These are phyloP conservation scores for Skeletonema costatum DNA, from an alignment of 108 stramenopile species.

Conservation along the genomic window DNA sequence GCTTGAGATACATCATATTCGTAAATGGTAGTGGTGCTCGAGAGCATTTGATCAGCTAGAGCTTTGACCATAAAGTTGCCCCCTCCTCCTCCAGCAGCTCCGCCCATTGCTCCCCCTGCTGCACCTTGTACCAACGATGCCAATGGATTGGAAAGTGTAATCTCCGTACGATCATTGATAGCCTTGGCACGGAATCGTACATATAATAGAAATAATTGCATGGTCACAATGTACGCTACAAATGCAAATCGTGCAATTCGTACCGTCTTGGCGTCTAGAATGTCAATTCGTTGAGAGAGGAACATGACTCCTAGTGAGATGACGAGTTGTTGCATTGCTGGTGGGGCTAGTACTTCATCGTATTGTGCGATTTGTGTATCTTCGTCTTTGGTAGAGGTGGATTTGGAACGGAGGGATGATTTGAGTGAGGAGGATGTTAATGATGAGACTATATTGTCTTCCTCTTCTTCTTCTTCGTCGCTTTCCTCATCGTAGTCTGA, in stretches of 20 bases:
- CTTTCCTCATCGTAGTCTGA: background rate
- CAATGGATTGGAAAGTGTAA: conserved; percentile 60
- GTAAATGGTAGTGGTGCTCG: conserved; percentile 62
- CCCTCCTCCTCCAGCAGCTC: conserved; percentile 12
- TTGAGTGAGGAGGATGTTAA: conserved; percentile 9
- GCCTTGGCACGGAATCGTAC: conserved; percentile 59
- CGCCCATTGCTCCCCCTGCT: background rate
- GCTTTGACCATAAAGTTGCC: conserved; percentile 60
- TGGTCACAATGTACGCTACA: conserved; percentile 50
- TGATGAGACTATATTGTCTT: background rate
- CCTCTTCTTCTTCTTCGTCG: conserved; percentile 17
- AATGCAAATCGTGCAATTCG: conserved; percentile 57
- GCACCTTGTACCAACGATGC: conserved; percentile 33
- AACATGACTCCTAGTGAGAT: conserved; percentile 65
- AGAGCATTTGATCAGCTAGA: conserved; percentile 70
- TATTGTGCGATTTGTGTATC: conserved; percentile 7
- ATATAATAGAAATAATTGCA: conserved; percentile 75
- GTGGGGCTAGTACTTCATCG: conserved; percentile 41
- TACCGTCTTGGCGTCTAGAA: conserved; percentile 54
- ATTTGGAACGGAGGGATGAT: conserved; percentile 25
- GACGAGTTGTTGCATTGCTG: conserved; percentile 37
- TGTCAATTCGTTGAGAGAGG: conserved; percentile 55
- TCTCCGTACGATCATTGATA: conserved; percentile 65
- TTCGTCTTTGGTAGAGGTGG: background rate
- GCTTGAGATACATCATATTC: conserved; percentile 83